These are phyloP conservation scores for Apiotrichum laibachii DNA, from an alignment of 1,284 basidiomycete genomes.

Conservation along the genomic window DNA sequence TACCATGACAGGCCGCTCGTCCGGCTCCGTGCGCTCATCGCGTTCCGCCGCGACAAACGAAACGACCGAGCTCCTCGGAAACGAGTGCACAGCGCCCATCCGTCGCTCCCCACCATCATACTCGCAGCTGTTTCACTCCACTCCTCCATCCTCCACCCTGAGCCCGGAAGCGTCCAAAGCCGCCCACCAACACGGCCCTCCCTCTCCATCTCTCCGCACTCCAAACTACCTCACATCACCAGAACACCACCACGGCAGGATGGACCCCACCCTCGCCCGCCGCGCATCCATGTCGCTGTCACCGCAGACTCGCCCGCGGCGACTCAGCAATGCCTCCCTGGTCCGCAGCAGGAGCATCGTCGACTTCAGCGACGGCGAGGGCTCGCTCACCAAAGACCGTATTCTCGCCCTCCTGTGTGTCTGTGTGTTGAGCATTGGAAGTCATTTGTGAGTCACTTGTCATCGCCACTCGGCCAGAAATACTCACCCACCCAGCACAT, in stretches of 20 bases:
- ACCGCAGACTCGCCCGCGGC: conserved; percentile 5
- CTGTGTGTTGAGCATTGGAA: conserved; percentile 69
- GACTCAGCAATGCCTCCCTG: conserved; percentile 15
- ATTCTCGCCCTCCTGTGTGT: conserved; percentile 63
- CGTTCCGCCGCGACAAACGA: conserved; percentile 2
- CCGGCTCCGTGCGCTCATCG: not conserved
- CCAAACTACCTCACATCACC: not conserved
- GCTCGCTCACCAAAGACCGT: conserved; percentile 7
- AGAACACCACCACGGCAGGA: not conserved
- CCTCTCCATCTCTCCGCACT: not conserved
- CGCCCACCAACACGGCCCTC: not conserved
- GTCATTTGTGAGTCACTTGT: conserved; percentile 62
- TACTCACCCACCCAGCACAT: not conserved
- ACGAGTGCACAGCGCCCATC: conserved; percentile 15
- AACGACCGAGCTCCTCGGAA: conserved; percentile 11
- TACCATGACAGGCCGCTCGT: not conserved
- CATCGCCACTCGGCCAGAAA: not conserved
- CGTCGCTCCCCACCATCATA: conserved; percentile 1
- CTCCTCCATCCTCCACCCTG: not conserved
- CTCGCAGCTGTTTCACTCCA: not conserved
- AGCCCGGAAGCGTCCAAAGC: no score
- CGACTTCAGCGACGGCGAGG: conserved; percentile 3
- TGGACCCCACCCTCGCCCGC: conserved; percentile 1
- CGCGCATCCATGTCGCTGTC: conserved; percentile 7
- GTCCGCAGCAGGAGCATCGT: conserved; percentile 13